Percentiles rank a stretch among this genome's conserved stretches.
phyloP scores from a whole-genome alignment of 1,139 yeast genomes.

The Suhomyces panamericanus region DNA sequence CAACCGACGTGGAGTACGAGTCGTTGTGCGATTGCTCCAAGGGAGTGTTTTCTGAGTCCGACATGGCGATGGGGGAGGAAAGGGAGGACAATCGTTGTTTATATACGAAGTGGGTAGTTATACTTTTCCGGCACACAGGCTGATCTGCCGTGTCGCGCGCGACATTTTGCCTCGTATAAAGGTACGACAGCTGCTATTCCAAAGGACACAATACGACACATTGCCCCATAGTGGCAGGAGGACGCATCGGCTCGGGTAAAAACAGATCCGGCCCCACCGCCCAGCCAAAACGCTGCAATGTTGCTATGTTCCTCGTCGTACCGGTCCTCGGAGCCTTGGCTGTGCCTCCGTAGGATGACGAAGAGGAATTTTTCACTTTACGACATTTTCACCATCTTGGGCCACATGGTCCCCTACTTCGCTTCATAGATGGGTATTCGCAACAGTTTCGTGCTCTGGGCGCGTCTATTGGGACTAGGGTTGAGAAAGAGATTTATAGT shows the following conservation, averaged over 20 bases:
- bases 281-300: too few relatives aligned
- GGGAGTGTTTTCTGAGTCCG: slow-evolving; percentile 5
- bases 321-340: too few relatives aligned
- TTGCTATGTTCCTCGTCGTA: too few relatives aligned
- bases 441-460: too few relatives aligned
- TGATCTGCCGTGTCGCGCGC: background rate
- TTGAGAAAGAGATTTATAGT: too few relatives aligned
- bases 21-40: background rate
- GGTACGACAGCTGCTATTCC: background rate
- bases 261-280: background rate
- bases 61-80: background rate
- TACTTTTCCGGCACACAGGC: background rate
- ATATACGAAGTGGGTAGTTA: background rate
- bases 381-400: background rate
- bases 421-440: too few relatives aligned
- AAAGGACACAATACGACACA: background rate
- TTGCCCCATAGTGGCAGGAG: background rate
- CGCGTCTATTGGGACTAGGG: too few relatives aligned
- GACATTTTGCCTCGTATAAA: background rate
- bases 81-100: background rate
- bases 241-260: background rate
- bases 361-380: background rate
- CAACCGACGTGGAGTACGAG: slow-evolving; percentile 1
- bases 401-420: background rate
- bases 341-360: too few relatives aligned